Conservation (phyloP, 306 rosid species). For the Trichosanthes truncata region DNA sequence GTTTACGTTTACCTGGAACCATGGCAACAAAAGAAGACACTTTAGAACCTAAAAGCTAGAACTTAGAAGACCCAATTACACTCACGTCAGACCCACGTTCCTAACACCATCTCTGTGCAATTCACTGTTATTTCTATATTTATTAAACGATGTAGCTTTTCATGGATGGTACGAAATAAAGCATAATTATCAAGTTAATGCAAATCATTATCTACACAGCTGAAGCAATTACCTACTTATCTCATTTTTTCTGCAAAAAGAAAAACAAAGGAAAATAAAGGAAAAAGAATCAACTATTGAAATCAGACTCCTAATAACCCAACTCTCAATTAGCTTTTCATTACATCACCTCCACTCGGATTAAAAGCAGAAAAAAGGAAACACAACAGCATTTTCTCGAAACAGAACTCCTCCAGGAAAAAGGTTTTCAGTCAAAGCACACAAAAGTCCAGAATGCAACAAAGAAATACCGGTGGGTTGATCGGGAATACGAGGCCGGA, state of each 20-base stretch:
- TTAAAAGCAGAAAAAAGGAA: not conserved
- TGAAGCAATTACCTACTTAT: not conserved
- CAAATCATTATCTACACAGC: not conserved
- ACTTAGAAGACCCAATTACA: not conserved
- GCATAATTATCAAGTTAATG: not conserved
- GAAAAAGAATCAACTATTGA: not conserved
- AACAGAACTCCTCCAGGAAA: not conserved
- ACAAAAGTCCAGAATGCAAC: not conserved
- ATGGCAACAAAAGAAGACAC: not conserved
- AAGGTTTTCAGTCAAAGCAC: not conserved
- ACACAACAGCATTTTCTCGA: not conserved
- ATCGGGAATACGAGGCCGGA: slow-evolving; percentile 4
- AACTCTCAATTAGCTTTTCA: not conserved
- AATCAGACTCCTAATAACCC: not conserved
- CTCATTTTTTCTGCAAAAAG: no score
- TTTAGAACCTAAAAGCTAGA: not conserved
- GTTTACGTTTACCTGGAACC: not conserved
- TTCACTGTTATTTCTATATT: not conserved
- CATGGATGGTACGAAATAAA: not conserved
- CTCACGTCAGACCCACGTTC: not conserved
- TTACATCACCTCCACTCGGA: not conserved
- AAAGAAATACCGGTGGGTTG: slow-evolving; percentile 28
- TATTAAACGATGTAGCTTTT: not conserved
- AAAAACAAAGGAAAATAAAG: not conserved
- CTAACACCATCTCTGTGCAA: not conserved